phyloP scores from a whole-genome alignment of 768 basidiomycete genomes.

The Roridomyces roridus region DNA sequence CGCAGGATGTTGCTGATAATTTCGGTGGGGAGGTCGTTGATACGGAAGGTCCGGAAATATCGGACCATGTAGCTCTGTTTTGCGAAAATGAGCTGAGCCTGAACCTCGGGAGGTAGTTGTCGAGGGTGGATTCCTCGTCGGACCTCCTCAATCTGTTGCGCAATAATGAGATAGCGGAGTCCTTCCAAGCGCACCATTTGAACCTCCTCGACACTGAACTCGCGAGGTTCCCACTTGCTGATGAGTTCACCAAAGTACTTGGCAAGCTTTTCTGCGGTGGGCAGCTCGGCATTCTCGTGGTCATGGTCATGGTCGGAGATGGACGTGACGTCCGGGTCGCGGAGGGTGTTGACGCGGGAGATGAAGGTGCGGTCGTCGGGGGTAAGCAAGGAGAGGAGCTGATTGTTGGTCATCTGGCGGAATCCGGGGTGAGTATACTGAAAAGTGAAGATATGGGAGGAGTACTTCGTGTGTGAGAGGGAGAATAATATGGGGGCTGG shows the following conservation, averaged over 20 bases:
- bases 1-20: constrained; percentile 71
- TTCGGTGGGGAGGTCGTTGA: constrained; percentile 70
- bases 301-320: background rate
- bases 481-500: background rate
- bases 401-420: background rate
- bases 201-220: constrained; percentile 20
- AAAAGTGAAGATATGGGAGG: too few species aligned
- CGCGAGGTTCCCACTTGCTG: constrained; percentile 20
- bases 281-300: too few species aligned
- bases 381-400: background rate
- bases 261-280: background rate
- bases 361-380: constrained; percentile 13
- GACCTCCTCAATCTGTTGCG: constrained; percentile 17
- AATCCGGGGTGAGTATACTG: background rate
- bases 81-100: constrained; percentile 27
- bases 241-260: constrained; percentile 34
- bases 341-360: constrained; percentile 6
- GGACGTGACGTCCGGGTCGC: constrained; percentile 3
- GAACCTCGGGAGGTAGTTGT: constrained; percentile 15
- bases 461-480: too few species aligned
- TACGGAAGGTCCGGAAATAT: constrained; percentile 27
- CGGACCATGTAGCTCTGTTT: constrained; percentile 19
- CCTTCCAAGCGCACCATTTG: constrained; percentile 15
- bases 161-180: constrained; percentile 22
- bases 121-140: constrained; percentile 26